These are phyloP conservation scores for Brassica carinata DNA, from an alignment of 345 rosid genomes.

Conservation along the genomic window DNA sequence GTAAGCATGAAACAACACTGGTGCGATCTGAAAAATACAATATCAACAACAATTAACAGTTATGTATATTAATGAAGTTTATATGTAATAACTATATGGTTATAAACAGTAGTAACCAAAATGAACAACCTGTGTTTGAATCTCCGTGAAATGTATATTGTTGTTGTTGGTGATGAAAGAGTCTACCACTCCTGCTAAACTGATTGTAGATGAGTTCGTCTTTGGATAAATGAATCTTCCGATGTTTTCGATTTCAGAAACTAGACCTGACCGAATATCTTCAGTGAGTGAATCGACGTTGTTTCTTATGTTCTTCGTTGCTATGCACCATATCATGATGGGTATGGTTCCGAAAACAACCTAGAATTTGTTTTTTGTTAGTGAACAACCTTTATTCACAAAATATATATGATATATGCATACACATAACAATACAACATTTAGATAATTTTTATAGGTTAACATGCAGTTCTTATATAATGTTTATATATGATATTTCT, in stretches of 20 bases:
- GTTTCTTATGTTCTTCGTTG: conserved; percentile 19
- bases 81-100: conserved; percentile 5
- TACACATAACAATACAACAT: neutral
- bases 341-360: conserved; percentile 13
- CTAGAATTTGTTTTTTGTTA: neutral
- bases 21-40: conserved; percentile 32
- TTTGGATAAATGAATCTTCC: neutral
- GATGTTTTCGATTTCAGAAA: conserved; percentile 26
- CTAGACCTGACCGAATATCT: conserved; percentile 22
- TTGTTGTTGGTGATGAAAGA: conserved; percentile 19
- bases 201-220: conserved; percentile 24
- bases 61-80: neutral
- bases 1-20: conserved; percentile 39
- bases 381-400: neutral
- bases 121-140: conserved; percentile 30
- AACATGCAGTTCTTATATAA: neutral
- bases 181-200: conserved; percentile 29
- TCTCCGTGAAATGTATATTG: conserved; percentile 7
- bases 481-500: neutral
- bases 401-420: neutral
- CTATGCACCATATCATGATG: conserved; percentile 20
- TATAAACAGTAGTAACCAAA: neutral
- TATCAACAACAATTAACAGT: neutral
- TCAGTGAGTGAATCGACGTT: conserved; percentile 4
- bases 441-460: neutral